A percentile compares a stretch with the other conserved stretches of the same genome.
Conservation (phyloP, 1,139 yeast genomes). For the Kodamaea suecica region DNA sequence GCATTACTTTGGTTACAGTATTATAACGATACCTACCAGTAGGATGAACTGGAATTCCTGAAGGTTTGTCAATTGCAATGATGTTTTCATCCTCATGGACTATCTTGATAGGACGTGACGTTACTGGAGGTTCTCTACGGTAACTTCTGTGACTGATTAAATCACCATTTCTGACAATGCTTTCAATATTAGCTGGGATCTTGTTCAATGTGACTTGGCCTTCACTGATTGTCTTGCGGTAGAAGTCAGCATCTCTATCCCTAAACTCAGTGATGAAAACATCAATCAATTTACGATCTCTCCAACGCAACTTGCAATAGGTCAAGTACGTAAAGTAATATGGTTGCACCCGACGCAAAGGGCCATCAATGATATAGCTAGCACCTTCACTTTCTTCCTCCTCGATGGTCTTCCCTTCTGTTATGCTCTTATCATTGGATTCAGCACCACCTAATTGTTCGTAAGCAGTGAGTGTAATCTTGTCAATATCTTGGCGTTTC, state of each 20-base stretch:
- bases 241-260: constrained; percentile 69
- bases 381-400: constrained; percentile 58
- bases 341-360: constrained; percentile 73
- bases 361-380: constrained; percentile 51
- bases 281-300: constrained; percentile 73
- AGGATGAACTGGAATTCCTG: constrained; percentile 96
- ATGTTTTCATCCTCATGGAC: constrained; percentile 78
- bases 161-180: constrained; percentile 78
- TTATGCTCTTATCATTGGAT: constrained; percentile 21
- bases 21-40: constrained; percentile 90
- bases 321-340: constrained; percentile 88
- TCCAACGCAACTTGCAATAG: constrained; percentile 89
- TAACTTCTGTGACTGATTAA: constrained; percentile 78
- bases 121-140: constrained; percentile 89
- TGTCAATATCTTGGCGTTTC: constrained; percentile 46
- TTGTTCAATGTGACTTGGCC: constrained; percentile 78
- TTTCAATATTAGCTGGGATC: constrained; percentile 59
- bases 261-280: constrained; percentile 83
- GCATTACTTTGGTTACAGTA: constrained; percentile 78
- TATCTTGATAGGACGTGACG: constrained; percentile 64
- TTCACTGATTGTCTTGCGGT: constrained; percentile 58
- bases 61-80: constrained; percentile 87
- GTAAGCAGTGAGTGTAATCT: constrained; percentile 37
- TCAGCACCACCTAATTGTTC: constrained; percentile 38
- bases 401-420: constrained; percentile 42